Conservation (phyloP, 2,329 filamentous ascomycete genomes). For the Coleophoma crateriformis region DNA sequence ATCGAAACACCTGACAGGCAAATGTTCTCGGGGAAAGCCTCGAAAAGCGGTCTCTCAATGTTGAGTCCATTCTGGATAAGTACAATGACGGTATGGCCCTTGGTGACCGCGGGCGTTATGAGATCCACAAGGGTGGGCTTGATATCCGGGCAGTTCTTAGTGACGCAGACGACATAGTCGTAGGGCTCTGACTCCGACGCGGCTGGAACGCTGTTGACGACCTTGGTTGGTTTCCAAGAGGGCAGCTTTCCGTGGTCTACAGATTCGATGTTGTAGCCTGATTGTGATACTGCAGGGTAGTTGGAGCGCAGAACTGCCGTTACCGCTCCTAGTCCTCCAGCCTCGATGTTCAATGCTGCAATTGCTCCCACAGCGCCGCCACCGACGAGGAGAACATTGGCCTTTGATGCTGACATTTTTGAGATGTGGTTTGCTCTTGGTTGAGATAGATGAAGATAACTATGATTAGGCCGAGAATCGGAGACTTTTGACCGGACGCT, state of each 20-base stretch:
- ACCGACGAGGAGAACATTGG: slow-evolving; percentile 14
- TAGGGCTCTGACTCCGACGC: neutral
- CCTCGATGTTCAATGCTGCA: slow-evolving; percentile 12
- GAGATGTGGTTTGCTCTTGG: no score
- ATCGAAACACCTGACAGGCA: slow-evolving; percentile 12
- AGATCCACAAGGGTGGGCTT: slow-evolving; percentile 26
- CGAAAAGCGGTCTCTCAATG: slow-evolving; percentile 12
- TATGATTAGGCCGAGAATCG: no score
- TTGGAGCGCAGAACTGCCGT: slow-evolving; percentile 16
- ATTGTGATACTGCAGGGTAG: slow-evolving; percentile 10
- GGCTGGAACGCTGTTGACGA: slow-evolving; percentile 20
- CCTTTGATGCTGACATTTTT: neutral
- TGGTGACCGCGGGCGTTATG: slow-evolving; percentile 11
- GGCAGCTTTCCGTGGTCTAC: slow-evolving; percentile 13
- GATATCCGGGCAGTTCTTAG: slow-evolving; percentile 14
- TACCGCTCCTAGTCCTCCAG: slow-evolving; percentile 10
- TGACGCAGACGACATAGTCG: slow-evolving; percentile 6
- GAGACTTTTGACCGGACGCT: no score
- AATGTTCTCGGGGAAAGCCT: slow-evolving; percentile 12
- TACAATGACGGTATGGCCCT: slow-evolving; percentile 10
- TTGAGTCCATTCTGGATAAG: slow-evolving; percentile 15
- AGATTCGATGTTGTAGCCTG: slow-evolving; percentile 13
- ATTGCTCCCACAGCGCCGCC: slow-evolving; percentile 12
- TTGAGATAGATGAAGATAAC: no score
- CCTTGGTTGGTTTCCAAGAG: slow-evolving; percentile 8